Conservation (phyloP, 2,329 filamentous ascomycete species). For the Diaporthe vexans region DNA sequence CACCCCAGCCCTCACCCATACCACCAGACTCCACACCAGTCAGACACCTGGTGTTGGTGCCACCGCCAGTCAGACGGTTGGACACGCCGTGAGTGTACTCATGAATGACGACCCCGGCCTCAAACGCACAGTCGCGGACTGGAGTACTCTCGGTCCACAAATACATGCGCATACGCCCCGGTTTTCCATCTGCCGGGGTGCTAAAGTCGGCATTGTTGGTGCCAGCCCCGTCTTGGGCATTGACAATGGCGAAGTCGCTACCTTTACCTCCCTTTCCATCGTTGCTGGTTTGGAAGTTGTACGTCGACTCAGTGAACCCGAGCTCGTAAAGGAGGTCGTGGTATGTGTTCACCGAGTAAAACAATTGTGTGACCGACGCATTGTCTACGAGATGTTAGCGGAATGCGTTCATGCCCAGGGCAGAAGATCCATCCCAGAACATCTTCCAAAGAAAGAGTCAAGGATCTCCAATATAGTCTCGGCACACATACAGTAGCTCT, state of each 20-base stretch:
- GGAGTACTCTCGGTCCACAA: slow-evolving; percentile 65
- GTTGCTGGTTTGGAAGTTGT: slow-evolving; percentile 73
- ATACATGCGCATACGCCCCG: slow-evolving; percentile 71
- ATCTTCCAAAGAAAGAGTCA: slow-evolving; percentile 46
- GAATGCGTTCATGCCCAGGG: no score
- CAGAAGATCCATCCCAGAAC: neutral
- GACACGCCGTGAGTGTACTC: slow-evolving; percentile 70
- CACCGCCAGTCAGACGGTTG: slow-evolving; percentile 71
- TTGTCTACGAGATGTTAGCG: neutral
- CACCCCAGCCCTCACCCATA: slow-evolving; percentile 72
- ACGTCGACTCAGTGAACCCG: slow-evolving; percentile 70
- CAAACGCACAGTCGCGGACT: slow-evolving; percentile 68
- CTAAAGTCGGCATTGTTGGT: slow-evolving; percentile 72
- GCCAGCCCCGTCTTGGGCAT: slow-evolving; percentile 68
- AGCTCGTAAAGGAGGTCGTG: slow-evolving; percentile 71
- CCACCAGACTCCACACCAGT: slow-evolving; percentile 63
- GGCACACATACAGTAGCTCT: slow-evolving; percentile 66
- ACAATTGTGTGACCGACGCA: slow-evolving; percentile 68
- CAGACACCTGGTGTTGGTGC: slow-evolving; percentile 65
- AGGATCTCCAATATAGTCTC: slow-evolving; percentile 72
- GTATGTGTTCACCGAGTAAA: slow-evolving; percentile 72
- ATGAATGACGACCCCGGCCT: slow-evolving; percentile 72
- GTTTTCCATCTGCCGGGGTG: slow-evolving; percentile 65
- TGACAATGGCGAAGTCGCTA: slow-evolving; percentile 67
- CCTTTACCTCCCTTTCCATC: slow-evolving; percentile 65